phyloP scores from a whole-genome alignment of 805 yeast genomes.

The Barnettozyma pratensis region DNA sequence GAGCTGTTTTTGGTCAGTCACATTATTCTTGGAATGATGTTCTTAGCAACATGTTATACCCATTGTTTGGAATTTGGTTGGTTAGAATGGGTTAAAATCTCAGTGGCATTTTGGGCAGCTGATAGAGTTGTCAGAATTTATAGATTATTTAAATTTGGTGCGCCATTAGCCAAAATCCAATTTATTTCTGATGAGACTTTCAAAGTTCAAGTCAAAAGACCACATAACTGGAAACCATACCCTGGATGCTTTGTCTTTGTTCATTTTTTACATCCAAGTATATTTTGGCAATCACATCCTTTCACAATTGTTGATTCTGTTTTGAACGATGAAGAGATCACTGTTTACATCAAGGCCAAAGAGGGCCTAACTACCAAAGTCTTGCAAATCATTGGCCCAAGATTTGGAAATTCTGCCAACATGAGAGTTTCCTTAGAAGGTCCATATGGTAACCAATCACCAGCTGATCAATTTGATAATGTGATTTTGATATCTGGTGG shows the following conservation, averaged over 20 bases:
- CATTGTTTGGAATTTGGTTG: constrained; percentile 53
- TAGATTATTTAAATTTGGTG: constrained; percentile 26
- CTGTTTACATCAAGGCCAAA: constrained; percentile 45
- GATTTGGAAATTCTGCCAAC: constrained; percentile 2
- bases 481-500: constrained; percentile 46
- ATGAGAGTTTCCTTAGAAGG: constrained; percentile 50
- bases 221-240: constrained; percentile 37
- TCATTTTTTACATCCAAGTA: constrained; percentile 45
- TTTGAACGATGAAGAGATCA: constrained; percentile 32
- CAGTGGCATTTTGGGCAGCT: constrained; percentile 17
- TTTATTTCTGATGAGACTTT: constrained; percentile 38
- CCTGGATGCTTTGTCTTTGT: constrained; percentile 58
- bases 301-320: constrained; percentile 50
- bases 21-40: constrained; percentile 47
- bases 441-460: constrained; percentile 48
- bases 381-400: constrained; percentile 23
- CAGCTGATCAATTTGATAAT: constrained; percentile 33
- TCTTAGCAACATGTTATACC: constrained; percentile 49
- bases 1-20: constrained; percentile 59
- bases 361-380: constrained; percentile 48
- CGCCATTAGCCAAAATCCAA: constrained; percentile 19
- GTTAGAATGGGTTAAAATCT: constrained; percentile 46
- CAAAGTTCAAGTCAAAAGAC: constrained; percentile 32
- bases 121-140: constrained; percentile 45
- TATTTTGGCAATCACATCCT: constrained; percentile 73